These are phyloP conservation scores for Cladosporium sp. DNA, from an alignment of 2,329 filamentous ascomycete genomes.

Conservation along the genomic window DNA sequence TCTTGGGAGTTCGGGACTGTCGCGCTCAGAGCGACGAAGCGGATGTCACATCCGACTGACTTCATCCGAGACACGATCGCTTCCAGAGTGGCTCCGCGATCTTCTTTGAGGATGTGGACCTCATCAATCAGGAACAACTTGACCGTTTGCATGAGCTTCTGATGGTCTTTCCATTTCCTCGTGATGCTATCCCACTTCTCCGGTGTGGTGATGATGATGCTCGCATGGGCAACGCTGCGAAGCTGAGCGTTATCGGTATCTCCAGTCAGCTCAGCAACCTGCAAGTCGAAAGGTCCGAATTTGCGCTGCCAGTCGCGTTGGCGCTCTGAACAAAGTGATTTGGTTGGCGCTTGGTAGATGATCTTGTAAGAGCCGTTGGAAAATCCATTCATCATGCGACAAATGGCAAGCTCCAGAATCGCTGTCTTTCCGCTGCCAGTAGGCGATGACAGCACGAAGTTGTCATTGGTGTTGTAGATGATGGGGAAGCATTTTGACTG, in stretches of 20 bases:
- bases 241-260: slow-evolving; percentile 72
- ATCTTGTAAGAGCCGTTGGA: slow-evolving; percentile 70
- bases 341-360: slow-evolving; percentile 82
- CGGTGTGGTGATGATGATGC: slow-evolving; percentile 83
- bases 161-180: slow-evolving; percentile 81
- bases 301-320: slow-evolving; percentile 76
- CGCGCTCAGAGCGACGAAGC: slow-evolving; percentile 79
- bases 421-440: slow-evolving; percentile 86
- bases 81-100: slow-evolving; percentile 76
- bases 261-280: slow-evolving; percentile 77
- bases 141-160: slow-evolving; percentile 71
- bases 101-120: slow-evolving; percentile 81
- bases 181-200: slow-evolving; percentile 94
- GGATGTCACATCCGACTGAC: slow-evolving; percentile 70
- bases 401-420: slow-evolving; percentile 79
- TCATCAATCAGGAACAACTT: slow-evolving; percentile 84
- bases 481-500: slow-evolving; percentile 76
- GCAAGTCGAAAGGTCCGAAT: slow-evolving; percentile 67
- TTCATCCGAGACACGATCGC: slow-evolving; percentile 88
- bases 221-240: slow-evolving; percentile 68
- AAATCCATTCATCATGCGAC: slow-evolving; percentile 63
- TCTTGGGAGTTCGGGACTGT: slow-evolving; percentile 82
- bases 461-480: slow-evolving; percentile 69
- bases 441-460: slow-evolving; percentile 77
- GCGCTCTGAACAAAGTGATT: slow-evolving; percentile 77